phyloP scores from a whole-genome alignment of 2,329 filamentous ascomycete genomes.

The Scytalidium lignicola region DNA sequence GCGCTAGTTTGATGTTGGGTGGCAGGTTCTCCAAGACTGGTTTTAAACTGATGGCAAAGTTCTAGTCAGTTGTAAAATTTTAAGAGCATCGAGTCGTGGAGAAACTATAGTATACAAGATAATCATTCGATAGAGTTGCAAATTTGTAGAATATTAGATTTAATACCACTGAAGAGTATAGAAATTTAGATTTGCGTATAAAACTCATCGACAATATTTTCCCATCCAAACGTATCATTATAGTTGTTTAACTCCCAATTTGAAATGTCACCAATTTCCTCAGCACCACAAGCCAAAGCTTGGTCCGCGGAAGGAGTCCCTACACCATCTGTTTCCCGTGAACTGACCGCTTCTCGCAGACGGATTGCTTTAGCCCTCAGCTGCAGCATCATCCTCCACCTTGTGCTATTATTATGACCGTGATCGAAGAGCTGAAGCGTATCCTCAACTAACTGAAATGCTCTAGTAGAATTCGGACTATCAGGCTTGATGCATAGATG shows the following conservation, averaged over 20 bases:
- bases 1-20: background rate
- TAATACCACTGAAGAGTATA: background rate
- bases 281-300: background rate
- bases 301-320: background rate
- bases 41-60: background rate
- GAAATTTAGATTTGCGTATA: background rate
- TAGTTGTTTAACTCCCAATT: background rate
- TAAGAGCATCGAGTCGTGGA: background rate
- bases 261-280: background rate
- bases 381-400: constrained; percentile 1
- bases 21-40: constrained; percentile 4
- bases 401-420: background rate
- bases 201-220: background rate
- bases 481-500: constrained; percentile 3
- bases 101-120: background rate
- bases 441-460: background rate
- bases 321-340: background rate
- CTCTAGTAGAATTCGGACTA: background rate
- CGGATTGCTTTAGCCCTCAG: constrained; percentile 1
- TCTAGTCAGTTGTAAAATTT: background rate
- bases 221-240: background rate
- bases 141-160: background rate
- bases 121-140: background rate
- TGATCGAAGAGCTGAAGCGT: background rate
- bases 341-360: background rate